Evolutionary conservation across 148 eudicot genomes (phyloP).

Genomic region (Spergularia bocconei): DNA sequence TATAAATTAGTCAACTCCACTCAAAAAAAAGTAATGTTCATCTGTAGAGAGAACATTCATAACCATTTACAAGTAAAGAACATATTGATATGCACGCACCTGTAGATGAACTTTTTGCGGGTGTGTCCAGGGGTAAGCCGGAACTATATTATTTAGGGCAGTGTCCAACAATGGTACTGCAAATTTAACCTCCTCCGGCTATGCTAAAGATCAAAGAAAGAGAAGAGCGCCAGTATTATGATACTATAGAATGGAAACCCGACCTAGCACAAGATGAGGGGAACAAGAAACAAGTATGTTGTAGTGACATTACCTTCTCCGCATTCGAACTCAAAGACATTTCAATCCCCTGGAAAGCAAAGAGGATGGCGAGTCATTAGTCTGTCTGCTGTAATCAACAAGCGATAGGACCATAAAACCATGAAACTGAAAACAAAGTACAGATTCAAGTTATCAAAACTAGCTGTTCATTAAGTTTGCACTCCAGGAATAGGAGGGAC

Average conservation of each 20-base stretch:
- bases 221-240: slow-evolving; percentile 29
- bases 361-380: background rate
- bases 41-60: background rate
- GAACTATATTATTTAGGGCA: slow-evolving; percentile 68
- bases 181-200: slow-evolving; percentile 94
- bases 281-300: background rate
- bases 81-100: slow-evolving; percentile 36
- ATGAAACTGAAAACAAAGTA: background rate
- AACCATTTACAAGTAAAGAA: background rate
- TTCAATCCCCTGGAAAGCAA: slow-evolving; percentile 73
- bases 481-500: background rate
- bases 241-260: slow-evolving; percentile 12
- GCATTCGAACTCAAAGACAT: slow-evolving; percentile 63
- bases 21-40: background rate
- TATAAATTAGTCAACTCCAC: background rate
- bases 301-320: slow-evolving; percentile 61
- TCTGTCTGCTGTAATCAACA: background rate
- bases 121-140: slow-evolving; percentile 70
- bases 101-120: slow-evolving; percentile 81
- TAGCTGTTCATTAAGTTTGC: background rate
- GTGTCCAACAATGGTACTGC: slow-evolving; percentile 77
- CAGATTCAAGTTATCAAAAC: slow-evolving; percentile 3
- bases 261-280: background rate
- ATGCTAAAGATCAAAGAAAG: slow-evolving; percentile 47
- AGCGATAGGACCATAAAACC: background rate